Conservation (phyloP, 2,329 filamentous ascomycete species). For the Teratosphaeria destructans region DNA sequence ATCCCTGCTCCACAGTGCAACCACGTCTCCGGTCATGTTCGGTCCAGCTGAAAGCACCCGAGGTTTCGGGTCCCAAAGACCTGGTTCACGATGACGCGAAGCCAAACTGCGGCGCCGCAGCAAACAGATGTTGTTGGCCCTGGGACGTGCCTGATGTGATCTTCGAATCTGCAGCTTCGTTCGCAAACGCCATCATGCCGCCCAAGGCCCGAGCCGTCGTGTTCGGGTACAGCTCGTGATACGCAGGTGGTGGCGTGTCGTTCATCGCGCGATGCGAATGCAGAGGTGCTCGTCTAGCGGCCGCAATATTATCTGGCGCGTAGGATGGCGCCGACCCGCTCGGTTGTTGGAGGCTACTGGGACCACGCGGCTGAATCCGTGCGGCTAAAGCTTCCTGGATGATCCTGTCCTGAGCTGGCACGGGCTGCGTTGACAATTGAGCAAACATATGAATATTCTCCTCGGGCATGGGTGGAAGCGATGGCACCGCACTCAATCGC, state of each 20-base stretch:
- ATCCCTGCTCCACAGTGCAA: not conserved
- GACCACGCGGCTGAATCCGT: not conserved
- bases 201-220: not conserved
- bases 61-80: not conserved
- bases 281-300: not conserved
- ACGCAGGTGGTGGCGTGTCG: not conserved
- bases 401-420: not conserved
- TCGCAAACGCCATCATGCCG: not conserved
- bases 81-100: not conserved
- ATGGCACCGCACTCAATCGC: not conserved
- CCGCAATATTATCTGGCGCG: not conserved
- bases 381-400: not conserved
- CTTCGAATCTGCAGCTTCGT: not conserved
- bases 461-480: not conserved
- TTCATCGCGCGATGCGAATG: not conserved
- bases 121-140: not conserved
- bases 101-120: not conserved
- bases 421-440: not conserved
- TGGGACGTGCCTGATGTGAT: not conserved
- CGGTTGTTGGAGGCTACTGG: not conserved
- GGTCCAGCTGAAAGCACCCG: not conserved
- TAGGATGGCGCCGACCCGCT: not conserved
- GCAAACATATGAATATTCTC: not conserved
- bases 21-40: not conserved
- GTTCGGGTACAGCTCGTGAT: not conserved